Percentiles rank a stretch among this genome's conserved stretches.
These are phyloP conservation scores for Neonectria sp. DNA, from an alignment of 2,329 filamentous ascomycete species.

Conservation along the genomic window DNA sequence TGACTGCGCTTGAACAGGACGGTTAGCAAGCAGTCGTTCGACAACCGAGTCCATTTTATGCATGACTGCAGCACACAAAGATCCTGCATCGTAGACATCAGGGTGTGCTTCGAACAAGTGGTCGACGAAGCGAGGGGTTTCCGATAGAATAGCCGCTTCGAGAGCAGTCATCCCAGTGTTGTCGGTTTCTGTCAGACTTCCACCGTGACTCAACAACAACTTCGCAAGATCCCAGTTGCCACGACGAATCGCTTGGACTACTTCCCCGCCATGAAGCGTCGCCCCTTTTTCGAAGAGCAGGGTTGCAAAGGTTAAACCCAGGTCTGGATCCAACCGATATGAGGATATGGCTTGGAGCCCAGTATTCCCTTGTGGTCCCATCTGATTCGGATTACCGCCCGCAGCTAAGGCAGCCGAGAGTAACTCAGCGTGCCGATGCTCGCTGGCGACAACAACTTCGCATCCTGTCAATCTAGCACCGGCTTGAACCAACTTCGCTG, in stretches of 20 bases:
- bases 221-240: not conserved
- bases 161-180: not conserved
- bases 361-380: not conserved
- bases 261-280: slow-evolving; percentile 5
- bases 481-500: not conserved
- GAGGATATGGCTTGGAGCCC: not conserved
- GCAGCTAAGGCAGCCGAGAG: slow-evolving; percentile 2
- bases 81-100: not conserved
- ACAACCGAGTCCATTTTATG: not conserved
- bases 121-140: not conserved
- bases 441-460: not conserved
- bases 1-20: not conserved
- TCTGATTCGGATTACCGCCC: slow-evolving; percentile 4
- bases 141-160: not conserved
- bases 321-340: not conserved
- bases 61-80: slow-evolving; percentile 8
- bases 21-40: not conserved
- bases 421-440: not conserved
- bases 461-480: not conserved
- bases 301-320: not conserved
- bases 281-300: slow-evolving; percentile 13
- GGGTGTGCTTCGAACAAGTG: not conserved
- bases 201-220: not conserved
- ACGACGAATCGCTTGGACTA: not conserved
- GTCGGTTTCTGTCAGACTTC: not conserved